A percentile compares a stretch with the other conserved stretches of the same genome.
phyloP scores from a whole-genome alignment of 2,329 filamentous ascomycete genomes.

The Nigrograna mackinnonii region DNA sequence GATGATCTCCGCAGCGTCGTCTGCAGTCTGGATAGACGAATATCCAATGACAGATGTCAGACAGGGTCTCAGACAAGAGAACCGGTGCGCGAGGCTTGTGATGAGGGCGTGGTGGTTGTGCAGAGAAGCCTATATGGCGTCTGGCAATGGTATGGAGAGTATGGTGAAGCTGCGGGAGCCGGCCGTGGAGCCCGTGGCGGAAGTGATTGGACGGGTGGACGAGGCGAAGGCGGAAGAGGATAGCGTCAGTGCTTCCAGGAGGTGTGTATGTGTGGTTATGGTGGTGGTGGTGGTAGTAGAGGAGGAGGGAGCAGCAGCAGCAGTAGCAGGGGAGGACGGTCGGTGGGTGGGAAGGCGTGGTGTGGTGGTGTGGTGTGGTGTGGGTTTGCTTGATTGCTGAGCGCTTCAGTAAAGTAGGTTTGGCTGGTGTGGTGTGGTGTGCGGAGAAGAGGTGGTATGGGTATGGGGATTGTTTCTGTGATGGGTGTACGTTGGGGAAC shows the following conservation, averaged over 20 bases:
- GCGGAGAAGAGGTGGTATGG: neutral
- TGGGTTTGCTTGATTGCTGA: too few species aligned
- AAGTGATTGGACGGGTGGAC: conserved; percentile 28
- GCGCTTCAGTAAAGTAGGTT: too few species aligned
- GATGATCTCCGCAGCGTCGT: conserved; percentile 50
- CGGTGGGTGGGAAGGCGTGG: too few species aligned
- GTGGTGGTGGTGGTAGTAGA: conserved; percentile 4
- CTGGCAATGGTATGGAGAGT: conserved; percentile 14
- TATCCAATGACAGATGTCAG: conserved; percentile 40
- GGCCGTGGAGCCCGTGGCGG: conserved; percentile 20
- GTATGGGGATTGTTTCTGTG: neutral
- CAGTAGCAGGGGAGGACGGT: conserved; percentile 1
- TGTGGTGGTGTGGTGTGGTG: too few species aligned
- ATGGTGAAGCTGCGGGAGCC: conserved; percentile 13
- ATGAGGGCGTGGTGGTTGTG: conserved; percentile 23
- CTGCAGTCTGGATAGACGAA: conserved; percentile 20
- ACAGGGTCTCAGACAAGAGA: conserved; percentile 37
- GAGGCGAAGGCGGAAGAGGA: conserved; percentile 10
- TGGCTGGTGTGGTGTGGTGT: conserved; percentile 2
- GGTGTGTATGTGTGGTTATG: too few species aligned
- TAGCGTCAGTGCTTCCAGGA: neutral
- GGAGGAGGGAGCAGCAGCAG: conserved; percentile 2
- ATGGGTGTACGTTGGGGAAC: too few species aligned
- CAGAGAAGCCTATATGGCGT: conserved; percentile 5
- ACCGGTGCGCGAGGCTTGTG: conserved; percentile 41